Base-by-base conservation (phyloP, 805 yeast species). In the Lachancea kluyveri region DNA sequence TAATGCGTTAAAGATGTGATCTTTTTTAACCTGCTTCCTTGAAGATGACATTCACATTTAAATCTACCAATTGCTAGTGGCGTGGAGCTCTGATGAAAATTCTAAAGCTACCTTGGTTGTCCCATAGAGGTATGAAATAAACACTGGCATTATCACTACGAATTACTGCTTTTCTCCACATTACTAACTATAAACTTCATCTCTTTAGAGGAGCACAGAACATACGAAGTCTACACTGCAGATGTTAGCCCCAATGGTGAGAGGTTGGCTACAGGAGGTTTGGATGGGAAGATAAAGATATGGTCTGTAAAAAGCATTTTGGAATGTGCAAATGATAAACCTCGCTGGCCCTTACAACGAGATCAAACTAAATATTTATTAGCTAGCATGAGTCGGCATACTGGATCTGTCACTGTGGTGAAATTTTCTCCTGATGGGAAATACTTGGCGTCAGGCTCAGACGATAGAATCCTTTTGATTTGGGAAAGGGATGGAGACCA, bases 381-480 rank as follows among this genome's bases (percentile, higher is more conserved):
- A 11, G 85, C 94, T 36, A 79, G 92, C 17, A 85, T 92, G 95
- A 79, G 92, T 22, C 72, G 96, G 33, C 98, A 92, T 52, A 86
- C 92, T 14, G 99, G 98, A 30, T 95, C 95, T 2, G 96, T 92
- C 4, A 92, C 98, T 1, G 79, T 86, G 35, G 92, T 92, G 15
- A 70, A 88, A 46, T 92, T 92, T 54, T 83, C 94, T 1, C 96
- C 97, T 0, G 83, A 81, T 47, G 96, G 96, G 0, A 63, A 90
- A 29, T 92, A 83, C 52, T 57, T 92, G 17, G 97, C 97, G 0
- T 77, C 92, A 15, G 98, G 98, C 0, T 85, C 96, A 3, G 98
- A 92, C 55, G 98, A 92, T 54, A 78, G 88, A 43, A 85, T 92
- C 29, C 71, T 87, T 21, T 65, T 92, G 30, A 84, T 92, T 6